A percentile compares a stretch with the other conserved stretches of the same genome.
Evolutionary conservation across 495 filamentous ascomycete genomes (phyloP).

Genomic region (Neurospora tetrasperma): DNA sequence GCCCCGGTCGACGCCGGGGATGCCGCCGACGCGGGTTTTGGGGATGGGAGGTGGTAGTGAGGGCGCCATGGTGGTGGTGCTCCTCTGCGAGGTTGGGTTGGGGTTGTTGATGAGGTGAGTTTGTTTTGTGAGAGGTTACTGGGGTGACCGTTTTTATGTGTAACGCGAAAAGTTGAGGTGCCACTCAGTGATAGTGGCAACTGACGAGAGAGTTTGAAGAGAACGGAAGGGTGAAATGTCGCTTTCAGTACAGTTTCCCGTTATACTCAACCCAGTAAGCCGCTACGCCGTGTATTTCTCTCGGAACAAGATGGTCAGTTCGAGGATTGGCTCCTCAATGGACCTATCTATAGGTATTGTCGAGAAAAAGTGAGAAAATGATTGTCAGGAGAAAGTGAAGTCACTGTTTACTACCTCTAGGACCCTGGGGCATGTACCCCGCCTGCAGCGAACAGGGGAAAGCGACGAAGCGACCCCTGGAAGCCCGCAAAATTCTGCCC

Average conservation of each 20-base stretch:
- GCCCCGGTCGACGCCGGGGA: conserved; percentile 12
- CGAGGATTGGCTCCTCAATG: not conserved
- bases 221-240: not conserved
- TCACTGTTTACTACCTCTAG: not conserved
- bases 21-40: not conserved
- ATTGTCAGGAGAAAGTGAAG: not conserved
- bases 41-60: conserved; percentile 6
- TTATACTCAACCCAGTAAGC: not conserved
- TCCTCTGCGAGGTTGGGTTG: not conserved
- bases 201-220: not conserved
- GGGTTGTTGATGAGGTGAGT: not conserved
- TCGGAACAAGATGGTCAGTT: not conserved
- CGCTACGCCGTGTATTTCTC: not conserved
- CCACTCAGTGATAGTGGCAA: not conserved
- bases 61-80: conserved; percentile 7
- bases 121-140: not conserved
- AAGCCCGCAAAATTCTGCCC: not conserved
- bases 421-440: not conserved
- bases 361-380: not conserved
- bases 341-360: not conserved
- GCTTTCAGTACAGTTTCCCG: not conserved
- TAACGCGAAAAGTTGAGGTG: not conserved
- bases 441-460: not conserved
- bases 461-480: not conserved
- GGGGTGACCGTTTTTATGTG: not conserved